Evolutionary conservation across 352 stramenopile species (phyloP).

Genomic region (Phytophthora tentaculata): DNA sequence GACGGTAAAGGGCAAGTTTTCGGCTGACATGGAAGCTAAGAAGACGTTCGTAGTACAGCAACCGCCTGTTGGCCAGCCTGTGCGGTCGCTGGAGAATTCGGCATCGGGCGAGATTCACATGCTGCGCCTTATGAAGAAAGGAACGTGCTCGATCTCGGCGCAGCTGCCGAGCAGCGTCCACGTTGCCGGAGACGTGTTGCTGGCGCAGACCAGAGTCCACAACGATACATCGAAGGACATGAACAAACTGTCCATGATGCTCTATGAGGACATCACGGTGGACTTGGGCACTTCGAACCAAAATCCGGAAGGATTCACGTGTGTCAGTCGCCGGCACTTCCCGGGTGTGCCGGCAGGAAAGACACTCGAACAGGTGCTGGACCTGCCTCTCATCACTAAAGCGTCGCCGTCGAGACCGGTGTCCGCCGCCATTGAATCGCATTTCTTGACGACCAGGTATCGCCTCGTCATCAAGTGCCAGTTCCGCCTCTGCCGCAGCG

Average conservation of each 20-base stretch:
- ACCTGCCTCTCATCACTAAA: conserved; percentile 35
- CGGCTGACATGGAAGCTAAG: conserved; percentile 65
- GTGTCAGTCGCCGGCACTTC: conserved; percentile 37
- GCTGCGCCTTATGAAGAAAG: conserved; percentile 39
- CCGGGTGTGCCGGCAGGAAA: conserved; percentile 35
- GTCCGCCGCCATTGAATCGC: conserved; percentile 26
- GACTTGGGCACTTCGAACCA: conserved; percentile 24
- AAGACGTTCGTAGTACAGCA: conserved; percentile 33
- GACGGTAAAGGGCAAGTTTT: conserved; percentile 69
- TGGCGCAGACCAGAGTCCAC: conserved; percentile 34
- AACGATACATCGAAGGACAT: conserved; percentile 43
- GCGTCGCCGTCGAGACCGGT: conserved; percentile 23
- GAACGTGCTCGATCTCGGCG: conserved; percentile 34
- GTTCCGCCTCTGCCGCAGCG: conserved; percentile 40
- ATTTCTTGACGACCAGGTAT: conserved; percentile 43
- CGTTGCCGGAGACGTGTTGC: conserved; percentile 34
- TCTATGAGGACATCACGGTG: conserved; percentile 39
- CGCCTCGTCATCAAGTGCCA: conserved; percentile 43
- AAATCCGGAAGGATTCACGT: conserved; percentile 29
- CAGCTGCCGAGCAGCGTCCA: conserved; percentile 37
- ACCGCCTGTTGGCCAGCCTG: conserved; percentile 28
- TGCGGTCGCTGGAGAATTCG: conserved; percentile 27
- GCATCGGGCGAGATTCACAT: conserved; percentile 32
- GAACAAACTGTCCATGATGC: conserved; percentile 37
- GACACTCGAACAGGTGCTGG: conserved; percentile 36